Evolutionary conservation across 768 basidiomycete genomes (phyloP), one percentile per base, ranked within the genome.

Genomic region (Austroboletus eburneus): DNA sequence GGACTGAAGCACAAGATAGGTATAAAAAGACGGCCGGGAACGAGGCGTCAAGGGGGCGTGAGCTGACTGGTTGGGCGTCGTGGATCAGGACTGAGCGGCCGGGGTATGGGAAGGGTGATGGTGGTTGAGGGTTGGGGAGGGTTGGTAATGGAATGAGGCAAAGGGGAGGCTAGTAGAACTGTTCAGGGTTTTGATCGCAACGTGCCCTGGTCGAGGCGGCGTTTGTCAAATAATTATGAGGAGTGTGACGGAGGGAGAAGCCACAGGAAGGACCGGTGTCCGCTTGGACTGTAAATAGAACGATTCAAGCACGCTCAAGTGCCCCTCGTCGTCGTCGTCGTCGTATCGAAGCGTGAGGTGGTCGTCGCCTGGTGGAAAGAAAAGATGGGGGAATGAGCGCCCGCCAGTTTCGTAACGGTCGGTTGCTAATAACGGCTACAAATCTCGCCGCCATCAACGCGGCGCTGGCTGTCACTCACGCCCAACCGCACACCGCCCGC

Each of bases 171-270:
- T 69, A 72, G 62, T 64, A 62, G 53, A 41, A 62, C 56, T 63
- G 67, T 62, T 58, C 74, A 75, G 77, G 70, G 69, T 81, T 84
- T 81, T 83, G 81, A 84, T 85, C 72, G 72, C 81, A 85, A 85
- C 83, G 83, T 87, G 83, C 78, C 82, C 77, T 70, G 71, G 68
- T 73, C 65, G 69, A 70, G 70, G 70, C 75, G 70, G 69, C 68
- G 72, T 72, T 71, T 74, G 69, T 67, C 69, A 72, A 62, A 72
- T 69, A 64, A 64, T 62, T 66, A 68, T 62, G 56, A 52, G 46
- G 54, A 58, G 52, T 30, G 49, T 57, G 46, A 52, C 51, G 50
- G 39, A 43, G 39, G 13, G 37, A 48, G 51, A 47, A 41, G 48
- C 45, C 24, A n/a, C 24, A 55, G 49, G 49, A 62, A 52, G 49